A percentile compares a stretch with the other conserved stretches of the same genome.
Conservation (phyloP, 768 basidiomycete genomes). For the Mycena floridula region DNA sequence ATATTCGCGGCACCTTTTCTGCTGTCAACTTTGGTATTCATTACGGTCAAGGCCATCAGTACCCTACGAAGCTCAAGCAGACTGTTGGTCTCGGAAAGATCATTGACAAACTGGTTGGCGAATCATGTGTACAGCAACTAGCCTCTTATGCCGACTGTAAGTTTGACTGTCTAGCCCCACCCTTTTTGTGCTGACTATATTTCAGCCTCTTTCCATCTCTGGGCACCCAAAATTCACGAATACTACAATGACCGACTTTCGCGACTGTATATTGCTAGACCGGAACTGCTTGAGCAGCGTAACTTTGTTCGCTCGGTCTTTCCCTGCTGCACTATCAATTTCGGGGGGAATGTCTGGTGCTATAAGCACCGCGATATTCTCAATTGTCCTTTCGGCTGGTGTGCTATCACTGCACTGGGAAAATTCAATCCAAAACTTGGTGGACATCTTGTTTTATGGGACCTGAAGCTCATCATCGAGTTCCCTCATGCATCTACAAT, state of each 20-base stretch:
- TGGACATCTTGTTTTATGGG: conserved; percentile 26
- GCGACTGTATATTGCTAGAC: too few species aligned
- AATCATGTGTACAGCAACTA: not conserved
- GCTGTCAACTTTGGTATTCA: conserved; percentile 11
- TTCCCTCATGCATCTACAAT: conserved; percentile 19
- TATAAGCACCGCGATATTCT: conserved; percentile 17
- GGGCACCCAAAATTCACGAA: conserved; percentile 8
- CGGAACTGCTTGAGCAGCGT: not conserved
- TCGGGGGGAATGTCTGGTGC: conserved; percentile 13
- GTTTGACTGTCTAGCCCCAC: not conserved
- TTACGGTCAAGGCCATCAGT: conserved; percentile 14
- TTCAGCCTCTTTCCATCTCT: conserved; percentile 7
- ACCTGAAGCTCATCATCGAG: conserved; percentile 18
- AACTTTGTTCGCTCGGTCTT: conserved; percentile 17
- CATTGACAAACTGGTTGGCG: conserved; percentile 1
- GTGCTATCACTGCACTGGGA: conserved; percentile 23
- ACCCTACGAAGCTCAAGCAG: conserved; percentile 1
- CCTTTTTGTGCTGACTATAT: not conserved
- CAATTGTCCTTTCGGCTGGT: conserved; percentile 27
- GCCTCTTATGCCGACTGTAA: conserved; percentile 12
- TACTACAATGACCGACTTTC: conserved; percentile 5
- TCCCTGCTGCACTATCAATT: conserved; percentile 20
- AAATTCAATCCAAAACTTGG: conserved; percentile 19
- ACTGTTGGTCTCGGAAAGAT: not conserved
- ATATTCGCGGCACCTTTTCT: conserved; percentile 11